Conservation (phyloP, 495 filamentous ascomycete genomes). For the Astrothelium subdiscretum region DNA sequence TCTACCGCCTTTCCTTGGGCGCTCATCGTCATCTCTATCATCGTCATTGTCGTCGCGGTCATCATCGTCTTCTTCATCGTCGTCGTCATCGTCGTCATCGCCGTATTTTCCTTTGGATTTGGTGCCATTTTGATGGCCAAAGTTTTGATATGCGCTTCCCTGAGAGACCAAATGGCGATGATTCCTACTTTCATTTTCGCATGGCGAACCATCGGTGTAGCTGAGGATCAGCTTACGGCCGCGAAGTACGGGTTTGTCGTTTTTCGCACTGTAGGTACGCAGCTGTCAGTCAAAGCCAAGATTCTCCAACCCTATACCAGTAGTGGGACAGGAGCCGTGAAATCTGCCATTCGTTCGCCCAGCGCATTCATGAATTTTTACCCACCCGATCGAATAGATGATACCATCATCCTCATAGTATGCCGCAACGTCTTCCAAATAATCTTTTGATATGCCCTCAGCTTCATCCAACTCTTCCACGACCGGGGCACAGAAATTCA, state of each 20-base stretch:
- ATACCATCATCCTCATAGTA: slow-evolving; percentile 66
- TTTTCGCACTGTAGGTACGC: slow-evolving; percentile 45
- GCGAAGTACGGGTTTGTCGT: slow-evolving; percentile 57
- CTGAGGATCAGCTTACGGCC: slow-evolving; percentile 87
- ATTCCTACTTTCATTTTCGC: slow-evolving; percentile 30
- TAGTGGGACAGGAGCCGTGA: too few relatives aligned
- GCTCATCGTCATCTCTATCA: slow-evolving; percentile 26
- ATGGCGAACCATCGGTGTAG: slow-evolving; percentile 83
- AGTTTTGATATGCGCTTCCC: background rate
- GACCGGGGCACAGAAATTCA: slow-evolving; percentile 87
- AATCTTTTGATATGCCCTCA: slow-evolving; percentile 40
- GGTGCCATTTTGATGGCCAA: background rate
- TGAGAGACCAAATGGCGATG: background rate
- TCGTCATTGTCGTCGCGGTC: slow-evolving; percentile 28
- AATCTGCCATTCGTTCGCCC: too few relatives aligned
- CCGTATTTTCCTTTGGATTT: background rate
- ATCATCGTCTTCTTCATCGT: slow-evolving; percentile 29
- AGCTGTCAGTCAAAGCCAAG: slow-evolving; percentile 4
- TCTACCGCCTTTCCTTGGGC: slow-evolving; percentile 6
- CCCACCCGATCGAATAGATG: slow-evolving; percentile 75
- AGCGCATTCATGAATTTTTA: slow-evolving; percentile 9
- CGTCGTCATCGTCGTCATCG: slow-evolving; percentile 16
- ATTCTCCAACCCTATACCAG: too few relatives aligned
- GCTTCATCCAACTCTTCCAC: slow-evolving; percentile 64
- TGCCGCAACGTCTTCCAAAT: slow-evolving; percentile 80